Percentiles rank a stretch among this genome's conserved stretches.
These are phyloP conservation scores for Cryptococcus amylolentus DNA, from an alignment of 1,284 basidiomycete genomes.

Conservation along the genomic window DNA sequence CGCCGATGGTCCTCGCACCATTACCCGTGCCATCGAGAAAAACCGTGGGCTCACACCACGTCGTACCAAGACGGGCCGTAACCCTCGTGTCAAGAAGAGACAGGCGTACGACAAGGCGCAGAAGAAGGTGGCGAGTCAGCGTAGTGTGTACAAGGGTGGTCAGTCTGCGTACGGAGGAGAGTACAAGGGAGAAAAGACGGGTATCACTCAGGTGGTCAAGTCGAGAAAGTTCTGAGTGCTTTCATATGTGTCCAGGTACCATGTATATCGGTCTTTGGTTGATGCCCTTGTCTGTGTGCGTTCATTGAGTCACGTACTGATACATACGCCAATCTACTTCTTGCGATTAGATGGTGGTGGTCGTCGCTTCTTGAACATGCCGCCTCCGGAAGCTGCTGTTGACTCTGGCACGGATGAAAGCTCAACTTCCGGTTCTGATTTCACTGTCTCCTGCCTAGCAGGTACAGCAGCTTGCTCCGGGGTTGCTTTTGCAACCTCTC, in stretches of 20 bases:
- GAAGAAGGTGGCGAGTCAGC: conserved; percentile 81
- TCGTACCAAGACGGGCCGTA: conserved; percentile 77
- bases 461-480: background rate
- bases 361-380: conserved; percentile 50
- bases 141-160: conserved; percentile 84
- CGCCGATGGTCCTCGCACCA: conserved; percentile 69
- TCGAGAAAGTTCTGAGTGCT: conserved; percentile 60
- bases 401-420: background rate
- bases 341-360: conserved; percentile 40
- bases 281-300: background rate
- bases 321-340: conserved; percentile 22
- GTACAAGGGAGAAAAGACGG: conserved; percentile 59
- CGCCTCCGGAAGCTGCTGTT: conserved; percentile 12
- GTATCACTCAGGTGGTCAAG: conserved; percentile 85
- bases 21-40: conserved; percentile 82
- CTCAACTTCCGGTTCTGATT: conserved; percentile 5
- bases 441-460: conserved; percentile 12
- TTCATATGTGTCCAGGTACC: background rate
- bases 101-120: conserved; percentile 88
- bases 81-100: conserved; percentile 93
- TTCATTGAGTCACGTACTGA: background rate
- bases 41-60: conserved; percentile 90
- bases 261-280: background rate
- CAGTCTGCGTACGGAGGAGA: conserved; percentile 53
- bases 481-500: conserved; percentile 5